Base-by-base conservation (phyloP, 2,329 filamentous ascomycete genomes). In the Diaporthe sp. region DNA sequence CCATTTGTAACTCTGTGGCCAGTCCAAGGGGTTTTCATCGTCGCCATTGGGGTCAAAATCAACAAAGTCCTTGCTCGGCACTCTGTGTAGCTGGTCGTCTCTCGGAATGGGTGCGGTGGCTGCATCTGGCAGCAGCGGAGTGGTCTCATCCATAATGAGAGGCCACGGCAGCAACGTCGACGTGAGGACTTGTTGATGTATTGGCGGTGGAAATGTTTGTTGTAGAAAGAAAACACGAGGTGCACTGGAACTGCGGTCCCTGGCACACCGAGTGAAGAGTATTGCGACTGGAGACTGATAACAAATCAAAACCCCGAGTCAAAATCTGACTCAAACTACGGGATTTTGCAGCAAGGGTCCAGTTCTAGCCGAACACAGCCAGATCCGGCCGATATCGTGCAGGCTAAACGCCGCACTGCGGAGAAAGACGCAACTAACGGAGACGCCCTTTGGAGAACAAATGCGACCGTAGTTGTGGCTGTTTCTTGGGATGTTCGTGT, bases 1-100 rank as follows among this genome's bases (percentile, higher is more conserved):
- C 87, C 88, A 89, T 81, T 90, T 90, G 82, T 88, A 90, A 2
- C 83, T 77, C 4, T 78, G 77, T 0, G 88, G 85, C 90, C 90
- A 92, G 73, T 90, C 85, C 73, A 87, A 80, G 2, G 90, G 90
- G 78, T 91, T 89, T 19, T 88, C 88, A 1, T 82, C 78, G 74
- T 90, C 88, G 76, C 85, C 85, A 61, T 83, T 77, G 22, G 85
- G 84, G 75, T 88, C 82, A 76, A 89, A 89, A 70, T 87, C 85
- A 71, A 89, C 83, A 51, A 85, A 78, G 60, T 84, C 80, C 31
- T 76, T 76, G 71, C 53, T 74, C 9, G 60, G 51, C 15, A 67
- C 72, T 55, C 60, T 53, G 42, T 60, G n/a, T 81, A 80, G 58
- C 60, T 76, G 15, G 73, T 74, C 31, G 71, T 72, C 53, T 78